Conservation (phyloP, 2,329 filamentous ascomycete genomes). For the Epichloe elymi region DNA sequence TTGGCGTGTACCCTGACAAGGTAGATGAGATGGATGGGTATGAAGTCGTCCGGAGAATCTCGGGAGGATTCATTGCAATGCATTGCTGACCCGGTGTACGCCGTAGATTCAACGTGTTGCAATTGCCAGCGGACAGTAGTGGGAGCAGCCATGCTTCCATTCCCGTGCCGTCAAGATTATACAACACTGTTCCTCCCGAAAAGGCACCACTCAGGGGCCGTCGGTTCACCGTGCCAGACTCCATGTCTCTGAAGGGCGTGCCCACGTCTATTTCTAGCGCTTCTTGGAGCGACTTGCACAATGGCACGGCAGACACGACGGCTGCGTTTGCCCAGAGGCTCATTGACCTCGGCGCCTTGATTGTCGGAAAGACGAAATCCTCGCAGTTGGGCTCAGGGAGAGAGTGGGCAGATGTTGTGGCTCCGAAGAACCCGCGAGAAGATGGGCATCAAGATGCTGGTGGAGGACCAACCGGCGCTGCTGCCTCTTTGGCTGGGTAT, state of each 20-base stretch:
- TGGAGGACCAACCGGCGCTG: slow-evolving; percentile 26
- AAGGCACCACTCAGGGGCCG: slow-evolving; percentile 23
- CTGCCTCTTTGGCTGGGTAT: slow-evolving; percentile 24
- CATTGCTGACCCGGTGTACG: neutral
- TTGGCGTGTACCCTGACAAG: slow-evolving; percentile 24
- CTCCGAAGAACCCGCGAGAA: slow-evolving; percentile 32
- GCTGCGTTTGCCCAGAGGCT: slow-evolving; percentile 39
- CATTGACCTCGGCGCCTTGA: slow-evolving; percentile 44
- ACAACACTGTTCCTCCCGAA: slow-evolving; percentile 15
- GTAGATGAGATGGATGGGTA: slow-evolving; percentile 6
- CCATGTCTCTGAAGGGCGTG: slow-evolving; percentile 30
- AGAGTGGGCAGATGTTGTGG: slow-evolving; percentile 29
- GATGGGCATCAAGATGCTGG: slow-evolving; percentile 30
- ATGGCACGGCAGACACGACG: slow-evolving; percentile 27
- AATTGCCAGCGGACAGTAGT: neutral
- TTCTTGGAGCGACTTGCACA: slow-evolving; percentile 42
- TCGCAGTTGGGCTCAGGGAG: slow-evolving; percentile 30
- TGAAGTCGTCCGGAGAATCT: neutral
- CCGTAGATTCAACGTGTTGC: slow-evolving; percentile 3
- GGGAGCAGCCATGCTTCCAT: slow-evolving; percentile 13
- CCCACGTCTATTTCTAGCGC: slow-evolving; percentile 43
- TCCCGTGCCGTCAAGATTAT: slow-evolving; percentile 26
- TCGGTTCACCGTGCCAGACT: slow-evolving; percentile 23
- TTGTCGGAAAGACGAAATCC: slow-evolving; percentile 40
- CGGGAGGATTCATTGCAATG: neutral